A percentile compares a stretch with the other conserved stretches of the same genome.
Evolutionary conservation across 371 early-diverging fungal genomes (phyloP).

Genomic region (Actinomucor elegans): DNA sequence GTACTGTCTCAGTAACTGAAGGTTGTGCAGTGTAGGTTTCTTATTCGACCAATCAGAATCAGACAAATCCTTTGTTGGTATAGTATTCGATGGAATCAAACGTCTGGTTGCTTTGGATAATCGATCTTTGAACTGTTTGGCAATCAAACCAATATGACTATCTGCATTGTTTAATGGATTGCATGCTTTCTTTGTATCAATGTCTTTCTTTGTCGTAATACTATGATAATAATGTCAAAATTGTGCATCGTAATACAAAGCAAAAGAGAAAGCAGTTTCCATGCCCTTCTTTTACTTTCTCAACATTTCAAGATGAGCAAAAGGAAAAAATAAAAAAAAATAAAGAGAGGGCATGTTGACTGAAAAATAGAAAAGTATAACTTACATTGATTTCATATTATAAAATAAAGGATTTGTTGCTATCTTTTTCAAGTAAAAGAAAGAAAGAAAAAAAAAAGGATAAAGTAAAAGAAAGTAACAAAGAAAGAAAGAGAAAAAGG

Average conservation of each 20-base stretch:
- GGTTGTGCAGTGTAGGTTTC: constrained; percentile 23
- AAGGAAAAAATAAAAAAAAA: no score
- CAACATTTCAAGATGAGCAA: no score
- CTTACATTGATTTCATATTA: constrained; percentile 19
- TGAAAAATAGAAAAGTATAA: neutral
- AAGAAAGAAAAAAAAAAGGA: constrained; percentile 5
- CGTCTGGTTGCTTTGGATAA: constrained; percentile 21
- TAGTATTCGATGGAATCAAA: neutral
- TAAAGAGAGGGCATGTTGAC: neutral
- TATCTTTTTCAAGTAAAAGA: constrained; percentile 5
- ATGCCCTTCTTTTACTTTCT: constrained; percentile 7
- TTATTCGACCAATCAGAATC: constrained; percentile 18
- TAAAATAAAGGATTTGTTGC: neutral
- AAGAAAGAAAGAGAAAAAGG: constrained; percentile 20
- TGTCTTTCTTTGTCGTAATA: neutral
- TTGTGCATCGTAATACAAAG: constrained; percentile 35
- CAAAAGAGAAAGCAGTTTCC: neutral
- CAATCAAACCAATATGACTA: constrained; percentile 15
- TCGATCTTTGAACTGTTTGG: constrained; percentile 25
- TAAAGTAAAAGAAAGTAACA: neutral
- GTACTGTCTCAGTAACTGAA: constrained; percentile 36
- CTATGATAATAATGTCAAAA: constrained; percentile 18
- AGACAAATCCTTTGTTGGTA: constrained; percentile 14
- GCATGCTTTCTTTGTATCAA: constrained; percentile 12
- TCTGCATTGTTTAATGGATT: constrained; percentile 10